Percentiles rank a stretch among this genome's conserved stretches.
Evolutionary conservation across 1,284 basidiomycete species (phyloP).

Genomic region (Coniophora puteana): DNA sequence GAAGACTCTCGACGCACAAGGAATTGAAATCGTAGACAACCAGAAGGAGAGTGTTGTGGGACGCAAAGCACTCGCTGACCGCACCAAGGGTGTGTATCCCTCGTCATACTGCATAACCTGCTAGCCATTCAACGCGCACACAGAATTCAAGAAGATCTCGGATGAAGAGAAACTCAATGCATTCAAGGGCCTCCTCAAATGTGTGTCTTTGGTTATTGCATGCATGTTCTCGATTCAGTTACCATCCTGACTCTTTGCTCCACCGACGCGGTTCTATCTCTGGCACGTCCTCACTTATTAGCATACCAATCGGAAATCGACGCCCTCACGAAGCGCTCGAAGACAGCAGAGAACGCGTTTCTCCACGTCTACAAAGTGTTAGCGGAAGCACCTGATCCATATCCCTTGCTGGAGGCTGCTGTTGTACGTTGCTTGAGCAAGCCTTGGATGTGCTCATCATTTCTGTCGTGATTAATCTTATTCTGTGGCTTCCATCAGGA

Average conservation of each 20-base stretch:
- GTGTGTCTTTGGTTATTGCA: slow-evolving; percentile 35
- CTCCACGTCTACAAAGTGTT: slow-evolving; percentile 91
- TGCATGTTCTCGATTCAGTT: background rate
- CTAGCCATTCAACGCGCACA: background rate
- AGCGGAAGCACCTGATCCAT: slow-evolving; percentile 94
- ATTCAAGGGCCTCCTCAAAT: slow-evolving; percentile 86
- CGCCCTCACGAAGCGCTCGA: slow-evolving; percentile 87
- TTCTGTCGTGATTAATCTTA: background rate
- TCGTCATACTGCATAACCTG: slow-evolving; percentile 2
- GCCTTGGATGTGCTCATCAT: background rate
- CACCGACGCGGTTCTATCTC: background rate
- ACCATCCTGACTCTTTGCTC: background rate
- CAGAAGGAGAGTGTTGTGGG: slow-evolving; percentile 94
- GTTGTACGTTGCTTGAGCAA: slow-evolving; percentile 57
- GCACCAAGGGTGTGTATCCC: slow-evolving; percentile 76
- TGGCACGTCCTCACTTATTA: slow-evolving; percentile 23
- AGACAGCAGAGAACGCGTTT: slow-evolving; percentile 90
- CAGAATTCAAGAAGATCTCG: slow-evolving; percentile 93
- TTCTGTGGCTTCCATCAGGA: slow-evolving; percentile 45
- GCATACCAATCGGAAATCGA: slow-evolving; percentile 98
- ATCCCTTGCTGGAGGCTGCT: slow-evolving; percentile 90
- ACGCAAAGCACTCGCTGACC: slow-evolving; percentile 89
- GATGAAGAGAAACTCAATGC: slow-evolving; percentile 81
- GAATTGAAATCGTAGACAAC: slow-evolving; percentile 93
- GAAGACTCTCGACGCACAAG: slow-evolving; percentile 86